Conservation (phyloP, 208 protist genomes). For the Trypanosoma conorhini region DNA sequence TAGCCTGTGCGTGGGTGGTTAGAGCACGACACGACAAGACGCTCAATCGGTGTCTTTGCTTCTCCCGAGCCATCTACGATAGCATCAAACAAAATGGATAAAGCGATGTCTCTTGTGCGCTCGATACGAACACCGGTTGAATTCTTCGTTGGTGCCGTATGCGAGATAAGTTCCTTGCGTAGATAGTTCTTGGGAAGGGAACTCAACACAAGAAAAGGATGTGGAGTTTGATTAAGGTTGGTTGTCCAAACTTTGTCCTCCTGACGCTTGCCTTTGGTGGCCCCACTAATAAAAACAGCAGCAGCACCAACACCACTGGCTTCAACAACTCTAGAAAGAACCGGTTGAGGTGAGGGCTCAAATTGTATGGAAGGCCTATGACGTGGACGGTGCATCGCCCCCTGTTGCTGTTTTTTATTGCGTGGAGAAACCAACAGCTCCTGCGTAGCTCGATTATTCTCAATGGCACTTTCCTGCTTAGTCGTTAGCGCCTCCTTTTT, state of each 20-base stretch:
- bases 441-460: slow-evolving; percentile 2
- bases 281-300: slow-evolving; percentile 13
- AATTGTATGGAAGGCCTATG: slow-evolving; percentile 6
- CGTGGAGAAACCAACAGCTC: slow-evolving; percentile 16
- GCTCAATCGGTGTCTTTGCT: slow-evolving; percentile 7
- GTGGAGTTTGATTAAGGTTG: slow-evolving; percentile 24
- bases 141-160: slow-evolving; percentile 12
- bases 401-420: slow-evolving; percentile 2
- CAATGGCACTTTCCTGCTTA: neutral
- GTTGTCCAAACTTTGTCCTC: slow-evolving; percentile 24
- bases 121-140: slow-evolving; percentile 14
- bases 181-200: slow-evolving; percentile 21
- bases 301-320: slow-evolving; percentile 26
- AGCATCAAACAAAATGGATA: slow-evolving; percentile 15
- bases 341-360: slow-evolving; percentile 14
- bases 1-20: slow-evolving; percentile 30
- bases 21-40: slow-evolving; percentile 25
- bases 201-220: slow-evolving; percentile 21
- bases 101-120: slow-evolving; percentile 23
- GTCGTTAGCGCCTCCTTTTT: neutral
- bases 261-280: neutral
- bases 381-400: neutral
- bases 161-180: slow-evolving; percentile 18
- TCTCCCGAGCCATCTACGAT: neutral
- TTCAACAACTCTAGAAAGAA: slow-evolving; percentile 20